Conservation (phyloP, 805 yeast species). For the Kuraishia floccosa region DNA sequence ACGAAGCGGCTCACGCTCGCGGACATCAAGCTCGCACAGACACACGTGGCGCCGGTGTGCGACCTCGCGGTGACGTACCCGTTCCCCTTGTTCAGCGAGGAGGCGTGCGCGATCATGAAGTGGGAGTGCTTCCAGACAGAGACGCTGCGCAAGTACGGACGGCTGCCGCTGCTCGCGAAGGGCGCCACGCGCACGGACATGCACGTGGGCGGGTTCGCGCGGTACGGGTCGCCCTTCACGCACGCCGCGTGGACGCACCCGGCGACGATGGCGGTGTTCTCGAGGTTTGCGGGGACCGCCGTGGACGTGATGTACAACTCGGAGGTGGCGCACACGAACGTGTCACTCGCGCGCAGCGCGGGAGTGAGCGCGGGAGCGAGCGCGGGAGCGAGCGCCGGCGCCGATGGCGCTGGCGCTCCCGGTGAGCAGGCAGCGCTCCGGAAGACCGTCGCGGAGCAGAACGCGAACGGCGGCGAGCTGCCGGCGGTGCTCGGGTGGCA, state of each 20-base stretch:
- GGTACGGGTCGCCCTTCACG: conserved; percentile 33
- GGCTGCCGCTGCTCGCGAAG: conserved; percentile 23
- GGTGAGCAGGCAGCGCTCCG: conserved; percentile 12
- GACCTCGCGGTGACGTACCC: conserved; percentile 35
- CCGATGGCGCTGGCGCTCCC: too few relatives aligned
- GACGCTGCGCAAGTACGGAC: conserved; percentile 23
- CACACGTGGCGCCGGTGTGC: conserved; percentile 20
- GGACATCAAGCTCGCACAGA: conserved; percentile 23
- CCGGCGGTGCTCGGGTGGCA: conserved; percentile 42
- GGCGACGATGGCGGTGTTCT: conserved; percentile 36
- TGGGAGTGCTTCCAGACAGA: conserved; percentile 30
- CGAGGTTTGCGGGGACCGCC: conserved; percentile 46
- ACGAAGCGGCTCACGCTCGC: conserved; percentile 24
- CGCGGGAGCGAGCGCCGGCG: too few relatives aligned
- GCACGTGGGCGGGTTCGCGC: conserved; percentile 35
- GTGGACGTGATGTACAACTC: conserved; percentile 42
- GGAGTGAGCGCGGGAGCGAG: conserved; percentile 11
- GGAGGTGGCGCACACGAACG: conserved; percentile 42
- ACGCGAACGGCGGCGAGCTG: conserved; percentile 1
- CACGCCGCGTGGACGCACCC: conserved; percentile 51
- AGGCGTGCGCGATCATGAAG: conserved; percentile 37
- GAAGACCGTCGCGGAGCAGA: not conserved
- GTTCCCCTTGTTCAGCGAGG: conserved; percentile 40
- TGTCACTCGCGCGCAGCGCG: conserved; percentile 21
- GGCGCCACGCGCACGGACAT: conserved; percentile 25